A percentile compares a stretch with the other conserved stretches of the same genome.
Conservation (phyloP, 352 stramenopile species). For the Saprolegnia parasitica region DNA sequence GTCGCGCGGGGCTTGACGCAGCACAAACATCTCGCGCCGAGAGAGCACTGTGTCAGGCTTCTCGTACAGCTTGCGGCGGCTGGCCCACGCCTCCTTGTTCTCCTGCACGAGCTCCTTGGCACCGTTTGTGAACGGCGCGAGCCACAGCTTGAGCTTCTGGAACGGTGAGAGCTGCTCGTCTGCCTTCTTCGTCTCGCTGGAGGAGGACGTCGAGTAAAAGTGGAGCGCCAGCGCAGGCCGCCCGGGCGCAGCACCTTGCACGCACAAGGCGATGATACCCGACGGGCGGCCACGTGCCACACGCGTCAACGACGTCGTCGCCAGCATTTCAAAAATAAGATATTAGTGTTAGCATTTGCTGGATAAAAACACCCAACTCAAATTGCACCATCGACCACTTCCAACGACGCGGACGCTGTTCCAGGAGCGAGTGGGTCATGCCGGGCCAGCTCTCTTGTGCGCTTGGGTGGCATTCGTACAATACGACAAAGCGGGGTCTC, state of each 20-base stretch:
- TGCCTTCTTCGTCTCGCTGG: background rate
- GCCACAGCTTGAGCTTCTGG: slow-evolving; percentile 77
- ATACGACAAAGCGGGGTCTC: too few relatives aligned
- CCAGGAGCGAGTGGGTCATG: too few relatives aligned
- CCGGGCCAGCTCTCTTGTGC: too few relatives aligned
- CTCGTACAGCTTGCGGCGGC: slow-evolving; percentile 19
- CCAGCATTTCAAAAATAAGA: background rate
- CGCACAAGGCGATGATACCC: background rate
- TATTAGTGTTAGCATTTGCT: background rate
- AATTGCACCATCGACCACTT: too few relatives aligned
- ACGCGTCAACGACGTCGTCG: background rate
- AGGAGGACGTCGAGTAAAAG: background rate
- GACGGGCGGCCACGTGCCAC: background rate
- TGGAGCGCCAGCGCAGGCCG: background rate
- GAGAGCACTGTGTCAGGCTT: slow-evolving; percentile 34
- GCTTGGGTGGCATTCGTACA: too few relatives aligned
- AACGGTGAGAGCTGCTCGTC: slow-evolving; percentile 47
- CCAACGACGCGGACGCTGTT: too few relatives aligned
- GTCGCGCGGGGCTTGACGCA: slow-evolving; percentile 75
- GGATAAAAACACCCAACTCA: background rate
- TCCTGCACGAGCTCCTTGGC: slow-evolving; percentile 65
- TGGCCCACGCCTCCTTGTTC: slow-evolving; percentile 72
- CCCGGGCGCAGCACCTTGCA: background rate
- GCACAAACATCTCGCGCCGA: slow-evolving; percentile 71
- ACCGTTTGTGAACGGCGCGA: slow-evolving; percentile 72